Conservation (phyloP, 179 eudicot species). For the Drosera spatulata region DNA sequence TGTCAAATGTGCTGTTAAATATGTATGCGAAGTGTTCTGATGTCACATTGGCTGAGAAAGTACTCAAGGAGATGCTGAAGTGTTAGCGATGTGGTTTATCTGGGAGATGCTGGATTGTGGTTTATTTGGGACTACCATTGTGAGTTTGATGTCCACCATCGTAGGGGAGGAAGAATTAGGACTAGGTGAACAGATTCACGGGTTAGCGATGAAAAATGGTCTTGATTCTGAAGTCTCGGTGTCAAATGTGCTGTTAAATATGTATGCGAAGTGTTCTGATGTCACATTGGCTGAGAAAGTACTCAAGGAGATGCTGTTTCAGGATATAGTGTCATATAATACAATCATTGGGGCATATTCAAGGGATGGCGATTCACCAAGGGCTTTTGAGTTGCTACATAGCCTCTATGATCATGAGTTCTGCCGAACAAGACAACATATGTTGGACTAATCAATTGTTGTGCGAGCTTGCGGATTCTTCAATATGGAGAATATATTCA, state of each 20-base stretch:
- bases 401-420: conserved; percentile 21
- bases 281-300: conserved; percentile 26
- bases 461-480: conserved; percentile 19
- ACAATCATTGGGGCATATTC: conserved; percentile 37
- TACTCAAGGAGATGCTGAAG: conserved; percentile 28
- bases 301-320: conserved; percentile 22
- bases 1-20: conserved; percentile 45
- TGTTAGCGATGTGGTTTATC: no score
- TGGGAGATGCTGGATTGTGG: conserved; percentile 33
- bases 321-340: conserved; percentile 64
- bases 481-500: conserved; percentile 44
- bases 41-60: conserved; percentile 23
- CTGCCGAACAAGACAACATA: conserved; percentile 42
- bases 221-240: conserved; percentile 32
- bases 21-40: conserved; percentile 41
- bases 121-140: conserved; percentile 37
- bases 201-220: conserved; percentile 45
- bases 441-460: conserved; percentile 34
- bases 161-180: conserved; percentile 15
- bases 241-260: conserved; percentile 43
- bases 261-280: conserved; percentile 39
- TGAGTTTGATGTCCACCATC: conserved; percentile 47
- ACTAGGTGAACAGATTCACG: conserved; percentile 47
- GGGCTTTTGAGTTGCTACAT: conserved; percentile 34
- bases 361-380: conserved; percentile 26